Base-by-base conservation (phyloP, 1,284 basidiomycete species). In the Ceraceosorus guamensis region DNA sequence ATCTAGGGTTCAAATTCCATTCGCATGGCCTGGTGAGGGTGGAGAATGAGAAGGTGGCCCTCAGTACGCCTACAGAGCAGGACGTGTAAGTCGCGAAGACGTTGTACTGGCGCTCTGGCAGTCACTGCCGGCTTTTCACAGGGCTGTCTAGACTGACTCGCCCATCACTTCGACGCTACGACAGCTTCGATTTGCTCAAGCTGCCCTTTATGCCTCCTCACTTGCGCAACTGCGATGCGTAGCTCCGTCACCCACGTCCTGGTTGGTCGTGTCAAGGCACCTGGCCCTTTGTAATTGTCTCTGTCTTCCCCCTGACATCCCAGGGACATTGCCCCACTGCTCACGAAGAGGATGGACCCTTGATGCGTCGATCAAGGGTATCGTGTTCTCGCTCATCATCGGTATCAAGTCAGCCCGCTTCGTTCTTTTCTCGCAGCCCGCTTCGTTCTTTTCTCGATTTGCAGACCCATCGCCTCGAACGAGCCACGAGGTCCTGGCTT, bases 151-250 rank as follows among this genome's bases (percentile, higher is more conserved):
- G 39, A 11, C 39, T 16, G 10, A 11, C 16, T 2, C 39, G 39
- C 39, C 3, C 39, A 11, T 16, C 24, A 24, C 24, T 24, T 24
- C 3, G 24, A 24, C 24, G 24, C 24, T 24, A 3, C 24, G 24
- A 24, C 39, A 41, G 39, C 39, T 59, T 52, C 37, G 37, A 45
- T 16, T 3, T 14, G 33, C 32, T 71, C 39, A 54, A 47, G 0
- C 46, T 71, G 35, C 45, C 54, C 1, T 68, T 41, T 30, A 59
- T 71, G 56, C 63, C 63, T 30, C 68, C 68, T 2, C 57, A 60
- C 34, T 60, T 56, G 60, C 56, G 68, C 8, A 71, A 71, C 39
- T 68, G 67, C 46, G 67, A 71, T 49, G 65, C 67, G 32, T 69
- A 45, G 46, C 39, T 11, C 39, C 39, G 24, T 24, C 24, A 24